These are phyloP conservation scores for Massariosphaeria phaeospora DNA, from an alignment of 495 filamentous ascomycete genomes.

Conservation along the genomic window DNA sequence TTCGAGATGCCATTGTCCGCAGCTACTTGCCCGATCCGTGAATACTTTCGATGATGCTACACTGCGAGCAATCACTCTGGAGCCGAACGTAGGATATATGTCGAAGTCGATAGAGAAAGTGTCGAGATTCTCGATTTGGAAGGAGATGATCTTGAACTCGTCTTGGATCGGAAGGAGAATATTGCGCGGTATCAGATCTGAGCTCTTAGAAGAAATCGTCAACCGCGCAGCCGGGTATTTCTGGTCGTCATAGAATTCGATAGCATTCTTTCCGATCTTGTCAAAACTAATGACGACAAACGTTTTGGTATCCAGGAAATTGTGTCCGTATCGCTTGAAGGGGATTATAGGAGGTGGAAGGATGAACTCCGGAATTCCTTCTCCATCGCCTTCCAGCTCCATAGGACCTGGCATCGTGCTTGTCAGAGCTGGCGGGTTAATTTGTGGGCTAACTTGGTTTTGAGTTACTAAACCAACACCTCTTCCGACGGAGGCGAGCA, in stretches of 20 bases:
- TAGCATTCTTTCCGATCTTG: constrained; percentile 60
- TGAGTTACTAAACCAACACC: constrained; percentile 22
- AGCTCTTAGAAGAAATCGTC: constrained; percentile 92
- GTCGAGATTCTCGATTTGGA: constrained; percentile 89
- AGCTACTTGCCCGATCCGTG: constrained; percentile 63
- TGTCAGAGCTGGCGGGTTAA: constrained; percentile 37
- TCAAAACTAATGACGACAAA: constrained; percentile 88
- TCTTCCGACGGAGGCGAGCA: constrained; percentile 52
- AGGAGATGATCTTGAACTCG: constrained; percentile 84
- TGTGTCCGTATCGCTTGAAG: constrained; percentile 89
- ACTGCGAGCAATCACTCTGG: constrained; percentile 92
- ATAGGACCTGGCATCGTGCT: constrained; percentile 51
- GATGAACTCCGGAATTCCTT: constrained; percentile 86
- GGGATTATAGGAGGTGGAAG: constrained; percentile 96
- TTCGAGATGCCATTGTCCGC: constrained; percentile 76
- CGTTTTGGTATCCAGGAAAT: constrained; percentile 95
- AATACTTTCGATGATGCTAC: constrained; percentile 86
- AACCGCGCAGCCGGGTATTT: constrained; percentile 93
- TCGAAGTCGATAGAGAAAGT: constrained; percentile 95
- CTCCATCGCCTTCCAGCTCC: constrained; percentile 69
- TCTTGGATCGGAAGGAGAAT: constrained; percentile 93
- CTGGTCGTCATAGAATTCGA: constrained; percentile 88
- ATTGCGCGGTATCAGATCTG: constrained; percentile 92
- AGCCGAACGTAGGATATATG: constrained; percentile 94
- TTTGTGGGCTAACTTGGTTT: constrained; percentile 22